Evolutionary conservation across 805 yeast genomes (phyloP).

Genomic region (Candida dajiaensis): DNA sequence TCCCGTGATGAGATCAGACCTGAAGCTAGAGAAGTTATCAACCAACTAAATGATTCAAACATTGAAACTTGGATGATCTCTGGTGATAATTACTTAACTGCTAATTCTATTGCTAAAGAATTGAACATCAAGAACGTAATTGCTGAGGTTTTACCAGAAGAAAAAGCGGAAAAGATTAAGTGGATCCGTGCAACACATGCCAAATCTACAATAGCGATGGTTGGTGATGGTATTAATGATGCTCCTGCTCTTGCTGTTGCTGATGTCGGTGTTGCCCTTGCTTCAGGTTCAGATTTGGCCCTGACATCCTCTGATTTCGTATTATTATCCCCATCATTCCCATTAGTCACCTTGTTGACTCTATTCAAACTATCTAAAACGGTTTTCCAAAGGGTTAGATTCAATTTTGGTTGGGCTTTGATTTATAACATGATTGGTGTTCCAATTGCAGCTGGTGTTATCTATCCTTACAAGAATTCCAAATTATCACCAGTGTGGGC

Average conservation of each 20-base stretch:
- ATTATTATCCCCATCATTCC: slow-evolving; percentile 46
- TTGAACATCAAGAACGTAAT: slow-evolving; percentile 57
- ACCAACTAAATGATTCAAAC: slow-evolving; percentile 31
- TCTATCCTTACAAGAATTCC: slow-evolving; percentile 49
- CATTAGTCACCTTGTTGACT: slow-evolving; percentile 46
- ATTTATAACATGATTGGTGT: slow-evolving; percentile 51
- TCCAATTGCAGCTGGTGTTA: slow-evolving; percentile 64
- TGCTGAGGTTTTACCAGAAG: slow-evolving; percentile 70
- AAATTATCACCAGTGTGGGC: slow-evolving; percentile 61
- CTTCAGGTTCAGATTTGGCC: slow-evolving; percentile 73
- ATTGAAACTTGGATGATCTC: slow-evolving; percentile 71
- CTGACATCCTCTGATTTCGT: slow-evolving; percentile 71
- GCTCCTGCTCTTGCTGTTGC: slow-evolving; percentile 75
- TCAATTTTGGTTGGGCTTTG: slow-evolving; percentile 57
- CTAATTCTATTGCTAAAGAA: slow-evolving; percentile 57
- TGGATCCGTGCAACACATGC: slow-evolving; percentile 43
- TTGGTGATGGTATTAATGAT: slow-evolving; percentile 81
- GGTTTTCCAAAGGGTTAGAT: slow-evolving; percentile 47
- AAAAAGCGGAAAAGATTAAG: slow-evolving; percentile 55
- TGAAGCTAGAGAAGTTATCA: slow-evolving; percentile 50
- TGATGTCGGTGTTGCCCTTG: slow-evolving; percentile 72
- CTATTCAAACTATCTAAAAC: slow-evolving; percentile 45
- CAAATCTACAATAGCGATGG: slow-evolving; percentile 49
- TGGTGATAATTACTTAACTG: slow-evolving; percentile 67
- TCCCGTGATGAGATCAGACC: slow-evolving; percentile 56